Conservation (phyloP, 23 red algal species). For the Gracilaria domingensis region DNA sequence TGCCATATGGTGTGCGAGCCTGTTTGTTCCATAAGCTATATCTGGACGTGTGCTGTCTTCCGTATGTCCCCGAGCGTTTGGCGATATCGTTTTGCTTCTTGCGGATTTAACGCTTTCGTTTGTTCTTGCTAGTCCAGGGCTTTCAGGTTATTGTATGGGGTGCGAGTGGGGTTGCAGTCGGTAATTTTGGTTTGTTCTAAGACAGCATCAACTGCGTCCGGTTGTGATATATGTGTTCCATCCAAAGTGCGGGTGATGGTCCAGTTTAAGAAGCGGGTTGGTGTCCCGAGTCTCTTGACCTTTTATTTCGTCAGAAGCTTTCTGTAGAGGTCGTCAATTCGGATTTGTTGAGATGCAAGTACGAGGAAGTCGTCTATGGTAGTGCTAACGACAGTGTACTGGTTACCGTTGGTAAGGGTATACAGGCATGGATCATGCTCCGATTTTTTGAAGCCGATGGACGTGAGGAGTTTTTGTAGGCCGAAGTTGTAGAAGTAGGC, state of each 20-base stretch:
- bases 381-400: neutral
- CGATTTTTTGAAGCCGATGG: neutral
- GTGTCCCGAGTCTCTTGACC: too few relatives aligned
- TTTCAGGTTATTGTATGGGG: too few relatives aligned
- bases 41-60: constrained; percentile 1
- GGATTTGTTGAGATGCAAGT: neutral
- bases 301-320: too few relatives aligned
- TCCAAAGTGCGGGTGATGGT: too few relatives aligned
- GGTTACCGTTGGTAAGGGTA: too few relatives aligned
- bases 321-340: too few relatives aligned
- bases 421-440: constrained; percentile 3
- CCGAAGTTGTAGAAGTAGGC: constrained; percentile 7
- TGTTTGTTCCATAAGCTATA: neutral
- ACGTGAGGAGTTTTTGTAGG: neutral
- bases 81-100: neutral
- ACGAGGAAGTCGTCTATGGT: constrained; percentile 13
- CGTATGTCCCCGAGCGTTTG: neutral
- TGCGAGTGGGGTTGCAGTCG: too few relatives aligned
- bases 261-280: too few relatives aligned
- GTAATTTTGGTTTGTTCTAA: neutral
- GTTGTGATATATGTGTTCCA: neutral
- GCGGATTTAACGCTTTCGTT: neutral
- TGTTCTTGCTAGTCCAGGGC: neutral
- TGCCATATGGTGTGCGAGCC: neutral
- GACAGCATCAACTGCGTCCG: neutral